These are phyloP conservation scores for Apiospora malaysiana DNA, from an alignment of 2,329 filamentous ascomycete genomes.

Conservation along the genomic window DNA sequence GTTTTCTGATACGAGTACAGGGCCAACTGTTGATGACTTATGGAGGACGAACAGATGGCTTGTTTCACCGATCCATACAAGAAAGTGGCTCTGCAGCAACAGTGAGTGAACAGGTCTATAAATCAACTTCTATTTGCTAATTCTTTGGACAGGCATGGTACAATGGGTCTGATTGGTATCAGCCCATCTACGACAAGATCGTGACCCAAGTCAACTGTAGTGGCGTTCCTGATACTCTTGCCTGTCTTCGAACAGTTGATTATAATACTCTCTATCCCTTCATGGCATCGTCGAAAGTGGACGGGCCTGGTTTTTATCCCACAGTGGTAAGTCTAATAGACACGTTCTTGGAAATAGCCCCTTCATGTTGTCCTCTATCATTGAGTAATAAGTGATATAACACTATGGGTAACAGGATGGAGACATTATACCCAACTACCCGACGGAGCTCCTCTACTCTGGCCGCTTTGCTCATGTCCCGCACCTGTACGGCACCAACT, in stretches of 20 bases:
- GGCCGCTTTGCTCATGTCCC: slow-evolving; percentile 42
- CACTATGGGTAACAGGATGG: slow-evolving; percentile 48
- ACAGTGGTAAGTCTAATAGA: slow-evolving; percentile 33
- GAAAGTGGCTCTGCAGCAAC: slow-evolving; percentile 41
- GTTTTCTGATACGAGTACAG: slow-evolving; percentile 25
- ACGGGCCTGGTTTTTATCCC: slow-evolving; percentile 37
- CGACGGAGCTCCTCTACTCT: slow-evolving; percentile 31
- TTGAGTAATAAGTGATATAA: background rate
- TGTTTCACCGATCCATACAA: slow-evolving; percentile 37
- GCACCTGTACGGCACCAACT: slow-evolving; percentile 41
- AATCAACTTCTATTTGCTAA: background rate
- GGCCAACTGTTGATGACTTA: slow-evolving; percentile 37
- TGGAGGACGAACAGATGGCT: slow-evolving; percentile 35
- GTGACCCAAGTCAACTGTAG: slow-evolving; percentile 54
- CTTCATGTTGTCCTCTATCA: background rate
- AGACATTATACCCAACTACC: slow-evolving; percentile 47
- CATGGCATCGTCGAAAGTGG: slow-evolving; percentile 43
- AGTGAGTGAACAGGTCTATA: background rate
- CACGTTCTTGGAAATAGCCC: background rate
- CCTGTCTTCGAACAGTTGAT: slow-evolving; percentile 55
- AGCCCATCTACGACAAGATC: slow-evolving; percentile 53
- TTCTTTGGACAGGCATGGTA: slow-evolving; percentile 31
- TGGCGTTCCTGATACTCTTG: slow-evolving; percentile 49
- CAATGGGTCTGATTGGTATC: slow-evolving; percentile 48
- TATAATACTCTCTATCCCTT: slow-evolving; percentile 52